Evolutionary conservation across 1,284 basidiomycete species (phyloP).

Genomic region (Apiotrichum domesticum): DNA sequence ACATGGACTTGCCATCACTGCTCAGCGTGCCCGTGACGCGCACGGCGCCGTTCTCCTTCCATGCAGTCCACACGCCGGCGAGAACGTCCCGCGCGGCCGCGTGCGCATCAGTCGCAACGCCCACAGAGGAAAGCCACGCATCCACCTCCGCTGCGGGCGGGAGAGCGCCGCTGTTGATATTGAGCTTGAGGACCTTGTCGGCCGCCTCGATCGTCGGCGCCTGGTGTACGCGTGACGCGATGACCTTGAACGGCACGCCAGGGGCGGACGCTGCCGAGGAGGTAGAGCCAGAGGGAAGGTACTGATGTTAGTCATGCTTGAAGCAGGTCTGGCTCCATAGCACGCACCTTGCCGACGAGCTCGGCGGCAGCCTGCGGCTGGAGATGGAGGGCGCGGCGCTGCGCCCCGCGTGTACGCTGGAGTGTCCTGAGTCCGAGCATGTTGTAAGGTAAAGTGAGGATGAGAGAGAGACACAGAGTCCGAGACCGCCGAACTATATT

Average conservation of each 20-base stretch:
- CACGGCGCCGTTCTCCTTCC: slow-evolving; percentile 14
- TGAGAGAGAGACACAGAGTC: not conserved
- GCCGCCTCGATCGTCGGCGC: slow-evolving; percentile 9
- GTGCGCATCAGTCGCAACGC: slow-evolving; percentile 3
- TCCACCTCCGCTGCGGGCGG: slow-evolving; percentile 3
- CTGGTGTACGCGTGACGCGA: slow-evolving; percentile 9
- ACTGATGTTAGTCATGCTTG: not conserved
- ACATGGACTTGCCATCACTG: slow-evolving; percentile 2
- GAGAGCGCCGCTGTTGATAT: slow-evolving; percentile 5
- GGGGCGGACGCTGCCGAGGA: not conserved
- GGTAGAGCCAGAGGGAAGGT: not conserved
- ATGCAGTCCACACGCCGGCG: slow-evolving; percentile 13
- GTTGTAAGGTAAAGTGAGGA: not conserved
- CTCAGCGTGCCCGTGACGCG: slow-evolving; percentile 10
- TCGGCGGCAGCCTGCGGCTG: slow-evolving; percentile 1
- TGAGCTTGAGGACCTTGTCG: slow-evolving; percentile 11
- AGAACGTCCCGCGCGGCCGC: slow-evolving; percentile 3
- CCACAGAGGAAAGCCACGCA: slow-evolving; percentile 9
- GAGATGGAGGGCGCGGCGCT: slow-evolving; percentile 8
- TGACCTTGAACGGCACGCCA: slow-evolving; percentile 6
- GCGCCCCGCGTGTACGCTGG: not conserved
- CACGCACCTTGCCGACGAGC: slow-evolving; percentile 6
- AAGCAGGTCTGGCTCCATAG: not conserved
- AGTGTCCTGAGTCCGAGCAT: slow-evolving; percentile 2
- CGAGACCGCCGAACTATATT: too few relatives aligned